Evolutionary conservation across 805 yeast species (phyloP).

Genomic region (Myxozyma geophila): DNA sequence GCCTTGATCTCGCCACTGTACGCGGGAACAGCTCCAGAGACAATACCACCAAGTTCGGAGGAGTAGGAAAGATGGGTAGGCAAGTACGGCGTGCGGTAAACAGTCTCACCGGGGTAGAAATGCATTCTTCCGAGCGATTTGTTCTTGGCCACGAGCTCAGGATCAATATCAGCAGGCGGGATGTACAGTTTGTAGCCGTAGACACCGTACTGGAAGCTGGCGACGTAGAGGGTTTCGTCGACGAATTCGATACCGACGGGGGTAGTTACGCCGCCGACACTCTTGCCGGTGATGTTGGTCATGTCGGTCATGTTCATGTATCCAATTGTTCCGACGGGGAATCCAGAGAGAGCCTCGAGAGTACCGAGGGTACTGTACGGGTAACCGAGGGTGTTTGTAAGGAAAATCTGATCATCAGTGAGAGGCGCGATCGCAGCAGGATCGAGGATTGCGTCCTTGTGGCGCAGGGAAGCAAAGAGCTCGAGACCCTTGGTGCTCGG

Average conservation of each 20-base stretch:
- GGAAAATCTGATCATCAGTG: constrained; percentile 30
- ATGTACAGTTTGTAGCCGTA: constrained; percentile 30
- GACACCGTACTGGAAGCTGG: constrained; percentile 30
- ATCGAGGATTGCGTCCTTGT: constrained; percentile 31
- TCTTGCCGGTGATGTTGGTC: constrained; percentile 33
- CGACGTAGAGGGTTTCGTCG: constrained; percentile 28
- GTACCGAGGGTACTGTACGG: constrained; percentile 22
- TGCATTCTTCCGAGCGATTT: constrained; percentile 31
- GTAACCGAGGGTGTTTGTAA: constrained; percentile 33
- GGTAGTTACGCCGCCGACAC: constrained; percentile 30
- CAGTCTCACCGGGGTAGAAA: constrained; percentile 34
- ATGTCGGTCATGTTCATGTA: constrained; percentile 33
- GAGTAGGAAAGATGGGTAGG: constrained; percentile 34
- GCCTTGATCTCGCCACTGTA: constrained; percentile 30
- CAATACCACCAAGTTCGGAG: constrained; percentile 31
- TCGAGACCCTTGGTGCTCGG: constrained; percentile 17
- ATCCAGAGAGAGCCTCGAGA: constrained; percentile 29
- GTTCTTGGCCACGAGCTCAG: constrained; percentile 30
- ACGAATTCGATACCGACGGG: constrained; percentile 34
- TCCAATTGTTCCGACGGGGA: constrained; percentile 35
- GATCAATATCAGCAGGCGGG: constrained; percentile 30
- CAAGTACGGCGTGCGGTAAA: constrained; percentile 33
- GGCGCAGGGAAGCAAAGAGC: constrained; percentile 27
- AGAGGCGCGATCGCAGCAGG: constrained; percentile 31
- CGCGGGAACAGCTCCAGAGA: constrained; percentile 21